Percentiles rank a stretch among this genome's conserved stretches.
These are phyloP conservation scores for Daphne laureola DNA, from an alignment of 441 rosid genomes.

Conservation along the genomic window DNA sequence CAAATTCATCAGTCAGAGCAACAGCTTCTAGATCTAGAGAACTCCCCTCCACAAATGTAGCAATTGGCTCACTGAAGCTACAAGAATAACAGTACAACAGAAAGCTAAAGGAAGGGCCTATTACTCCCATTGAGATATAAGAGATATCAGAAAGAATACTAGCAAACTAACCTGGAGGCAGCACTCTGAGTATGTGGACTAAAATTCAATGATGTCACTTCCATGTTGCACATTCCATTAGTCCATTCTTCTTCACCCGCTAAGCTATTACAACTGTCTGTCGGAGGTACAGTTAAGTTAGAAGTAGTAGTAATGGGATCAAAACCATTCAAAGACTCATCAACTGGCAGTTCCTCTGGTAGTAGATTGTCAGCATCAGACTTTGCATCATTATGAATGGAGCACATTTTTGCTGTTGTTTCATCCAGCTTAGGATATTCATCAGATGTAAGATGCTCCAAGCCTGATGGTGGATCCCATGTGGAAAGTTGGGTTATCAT, in stretches of 20 bases:
- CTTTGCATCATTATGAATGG: constrained; percentile 10
- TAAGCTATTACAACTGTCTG: constrained; percentile 14
- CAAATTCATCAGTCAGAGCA: constrained; percentile 23
- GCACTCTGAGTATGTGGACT: constrained; percentile 19
- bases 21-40: constrained; percentile 17
- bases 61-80: constrained; percentile 30
- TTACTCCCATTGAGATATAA: too few relatives aligned
- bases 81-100: constrained; percentile 22
- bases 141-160: too few relatives aligned
- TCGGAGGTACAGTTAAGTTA: constrained; percentile 9
- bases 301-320: constrained; percentile 14
- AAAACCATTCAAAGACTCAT: constrained; percentile 12
- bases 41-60: constrained; percentile 20
- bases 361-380: constrained; percentile 14
- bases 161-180: constrained; percentile 26
- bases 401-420: constrained; percentile 12
- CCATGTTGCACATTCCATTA: constrained; percentile 14
- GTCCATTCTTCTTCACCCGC: constrained; percentile 22
- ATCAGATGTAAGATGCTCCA: constrained; percentile 43
- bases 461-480: constrained; percentile 67
- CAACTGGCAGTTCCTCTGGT: constrained; percentile 25
- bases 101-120: not conserved
- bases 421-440: constrained; percentile 23
- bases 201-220: constrained; percentile 9
- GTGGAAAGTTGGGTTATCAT: constrained; percentile 48